Base-by-base conservation (phyloP, 805 yeast species). In the Torulaspora microellipsoides region DNA sequence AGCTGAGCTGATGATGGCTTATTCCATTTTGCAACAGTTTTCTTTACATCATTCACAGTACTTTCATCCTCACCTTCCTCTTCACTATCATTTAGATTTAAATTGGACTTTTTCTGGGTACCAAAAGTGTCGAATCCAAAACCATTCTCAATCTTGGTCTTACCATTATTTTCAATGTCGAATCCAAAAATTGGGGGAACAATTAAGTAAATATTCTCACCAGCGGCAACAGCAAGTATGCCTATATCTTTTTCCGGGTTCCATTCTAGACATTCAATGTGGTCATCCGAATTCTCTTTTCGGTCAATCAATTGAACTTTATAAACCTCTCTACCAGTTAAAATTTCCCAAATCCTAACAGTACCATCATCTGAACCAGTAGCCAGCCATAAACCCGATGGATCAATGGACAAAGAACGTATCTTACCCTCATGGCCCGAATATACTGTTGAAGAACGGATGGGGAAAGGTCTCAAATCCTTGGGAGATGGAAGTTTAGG, bases 281-380 rank as follows among this genome's bases (percentile, higher is more conserved):
- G 83, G 62, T 88, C 96, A 48, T 85, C 93, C 42, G 78, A 80
- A 36, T 74, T 75, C 28, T 71, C 70, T 42, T 76, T 78, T 8
- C 61, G 67, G 28, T 78, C 74, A 15, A 77, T 60, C 15, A 80
- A 56, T 44, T 69, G 67, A n/a, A 77, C 70, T 48, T 78, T 77
- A 74, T 78, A 86, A 40, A 91, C 86, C 71, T 91, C 95, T 67
- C 99, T 81, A 36, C 99, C 99, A 4, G 97, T 87, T 47, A 89
- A 69, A 14, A 89, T 82, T 69, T 93, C 99, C 98, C 99, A 93
- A n/a, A 93, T 76, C 55, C 96, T 77, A 6, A 93, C 90, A 13
- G 90, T 77, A 43, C 98, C 98, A 63, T 93, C 99, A 63, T 93
- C 98, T 13, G 95, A 85, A 46, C 97, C 99, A 3, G 99, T 93